Evolutionary conservation across 805 yeast species (phyloP).

Genomic region (Yarrowia porcina): DNA sequence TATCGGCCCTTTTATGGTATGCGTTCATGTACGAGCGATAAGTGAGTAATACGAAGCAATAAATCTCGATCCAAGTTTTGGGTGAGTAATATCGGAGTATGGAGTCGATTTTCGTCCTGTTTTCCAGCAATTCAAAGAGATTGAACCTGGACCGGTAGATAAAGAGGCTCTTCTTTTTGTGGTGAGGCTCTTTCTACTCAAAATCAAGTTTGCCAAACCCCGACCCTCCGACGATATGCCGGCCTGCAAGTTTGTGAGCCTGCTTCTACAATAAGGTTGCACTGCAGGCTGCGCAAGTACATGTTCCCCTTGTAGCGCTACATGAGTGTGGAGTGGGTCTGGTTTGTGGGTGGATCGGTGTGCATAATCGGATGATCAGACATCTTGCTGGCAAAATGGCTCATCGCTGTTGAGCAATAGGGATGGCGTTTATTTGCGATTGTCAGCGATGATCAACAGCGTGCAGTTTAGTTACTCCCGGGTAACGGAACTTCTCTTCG

Average conservation of each 20-base stretch:
- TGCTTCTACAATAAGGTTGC: not conserved
- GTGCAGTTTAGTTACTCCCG: not conserved
- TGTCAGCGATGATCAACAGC: too few species aligned
- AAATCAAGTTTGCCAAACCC: not conserved
- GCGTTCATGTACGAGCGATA: not conserved
- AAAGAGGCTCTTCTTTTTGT: too few species aligned
- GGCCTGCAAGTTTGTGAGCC: not conserved
- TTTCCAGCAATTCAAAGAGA: too few species aligned
- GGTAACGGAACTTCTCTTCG: not conserved
- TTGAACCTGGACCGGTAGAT: too few species aligned
- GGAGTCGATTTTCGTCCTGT: too few species aligned
- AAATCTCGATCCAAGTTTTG: too few species aligned
- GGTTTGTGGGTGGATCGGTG: not conserved
- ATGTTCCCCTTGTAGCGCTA: not conserved
- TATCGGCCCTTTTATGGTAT: not conserved
- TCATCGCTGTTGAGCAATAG: too few species aligned
- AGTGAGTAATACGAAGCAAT: not conserved
- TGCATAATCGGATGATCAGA: slow-evolving; percentile 3
- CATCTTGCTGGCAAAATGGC: too few species aligned
- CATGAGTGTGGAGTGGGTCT: slow-evolving; percentile 12
- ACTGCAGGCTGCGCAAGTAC: not conserved
- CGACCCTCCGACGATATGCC: slow-evolving; percentile 12
- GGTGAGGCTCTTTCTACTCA: not conserved
- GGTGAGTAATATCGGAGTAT: too few species aligned
- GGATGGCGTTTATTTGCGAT: too few species aligned